A percentile compares a stretch with the other conserved stretches of the same genome.
phyloP scores from a whole-genome alignment of 2,329 filamentous ascomycete genomes.

The Ceratocystis cubensis region DNA sequence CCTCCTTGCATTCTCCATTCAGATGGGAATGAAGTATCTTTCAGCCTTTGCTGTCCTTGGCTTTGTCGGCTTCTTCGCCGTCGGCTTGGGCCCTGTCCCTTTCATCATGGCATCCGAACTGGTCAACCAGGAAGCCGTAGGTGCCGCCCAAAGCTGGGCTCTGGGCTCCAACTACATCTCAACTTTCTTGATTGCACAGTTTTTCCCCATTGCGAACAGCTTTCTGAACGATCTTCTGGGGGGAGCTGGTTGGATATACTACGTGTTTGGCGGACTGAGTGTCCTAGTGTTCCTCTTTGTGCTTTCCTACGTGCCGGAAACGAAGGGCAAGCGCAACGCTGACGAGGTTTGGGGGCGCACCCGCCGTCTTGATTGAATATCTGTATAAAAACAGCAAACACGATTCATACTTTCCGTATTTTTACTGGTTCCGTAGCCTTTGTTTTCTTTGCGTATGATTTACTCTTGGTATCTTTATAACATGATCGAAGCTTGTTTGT shows the following conservation, averaged over 20 bases:
- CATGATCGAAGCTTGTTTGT: background rate
- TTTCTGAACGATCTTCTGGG: constrained; percentile 51
- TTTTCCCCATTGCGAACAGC: constrained; percentile 79
- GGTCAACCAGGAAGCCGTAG: constrained; percentile 79
- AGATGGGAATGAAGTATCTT: constrained; percentile 56
- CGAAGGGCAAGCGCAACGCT: constrained; percentile 66
- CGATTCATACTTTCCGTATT: background rate
- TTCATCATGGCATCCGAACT: constrained; percentile 90
- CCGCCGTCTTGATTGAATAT: constrained; percentile 38
- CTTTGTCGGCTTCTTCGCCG: constrained; percentile 81
- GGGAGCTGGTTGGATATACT: constrained; percentile 73
- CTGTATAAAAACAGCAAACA: too few relatives aligned
- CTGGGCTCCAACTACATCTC: constrained; percentile 79
- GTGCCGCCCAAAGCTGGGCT: constrained; percentile 80
- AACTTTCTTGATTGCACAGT: constrained; percentile 86
- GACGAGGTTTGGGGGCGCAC: constrained; percentile 84
- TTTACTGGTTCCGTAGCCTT: background rate
- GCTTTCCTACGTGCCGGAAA: constrained; percentile 66
- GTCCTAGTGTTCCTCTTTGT: constrained; percentile 60
- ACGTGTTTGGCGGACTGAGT: constrained; percentile 73
- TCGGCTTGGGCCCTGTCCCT: constrained; percentile 84
- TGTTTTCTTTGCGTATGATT: background rate
- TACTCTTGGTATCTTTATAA: background rate
- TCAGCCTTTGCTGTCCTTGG: constrained; percentile 70
- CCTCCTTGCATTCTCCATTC: constrained; percentile 67